Evolutionary conservation across 192 early-diverging fungal species (phyloP), one percentile per base, ranked within the genome.

Genomic region (Jimgerdemannia lactiflua): DNA sequence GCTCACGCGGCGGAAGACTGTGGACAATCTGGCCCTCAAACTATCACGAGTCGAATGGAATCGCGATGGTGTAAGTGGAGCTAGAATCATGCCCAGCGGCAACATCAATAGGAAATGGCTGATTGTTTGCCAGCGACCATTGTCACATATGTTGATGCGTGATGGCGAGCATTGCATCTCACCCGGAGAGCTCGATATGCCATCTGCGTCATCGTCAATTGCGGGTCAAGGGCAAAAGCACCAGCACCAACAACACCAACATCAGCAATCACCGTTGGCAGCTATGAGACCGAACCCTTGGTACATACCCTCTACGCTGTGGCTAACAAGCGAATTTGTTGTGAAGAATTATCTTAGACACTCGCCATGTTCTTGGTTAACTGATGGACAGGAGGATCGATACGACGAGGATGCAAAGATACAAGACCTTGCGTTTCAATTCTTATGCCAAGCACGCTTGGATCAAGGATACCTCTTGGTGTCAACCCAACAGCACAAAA

Each of bases 281-380:
- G 40, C 40, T 18, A 19, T 20, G 9, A 18, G 40, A 18, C 42
- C 66, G 19, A 71, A 67, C 67, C 73, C 71, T 63, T 82, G 81
- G 81, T 74, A 77, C n/a, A 74, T 71, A 9, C 70, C 76, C 4
- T 72, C 75, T 42, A 66, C 77, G 0, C 67, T 79, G 14, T 77
- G 76, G 44, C 18, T 79, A 4, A 79, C 74, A 7, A 75, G 78
- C 4, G 80, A 85, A 40, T 87, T 73, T 17, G 82, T 90, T 42
- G 73, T 86, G 9, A 78, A 79, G 59, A 87, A 85, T 40, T 90
- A 90, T 68, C 65, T 90, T 40, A 71, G 78, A 8, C 86, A 87
- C 69, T 80, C 75, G 10, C 73, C 80, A n/a, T 85, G 83, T 80
- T 77, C 77, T 70, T 90, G 89, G 89, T 78, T 59, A 59, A 59